Conservation (phyloP, 345 rosid species). For the Linum lewisii region DNA sequence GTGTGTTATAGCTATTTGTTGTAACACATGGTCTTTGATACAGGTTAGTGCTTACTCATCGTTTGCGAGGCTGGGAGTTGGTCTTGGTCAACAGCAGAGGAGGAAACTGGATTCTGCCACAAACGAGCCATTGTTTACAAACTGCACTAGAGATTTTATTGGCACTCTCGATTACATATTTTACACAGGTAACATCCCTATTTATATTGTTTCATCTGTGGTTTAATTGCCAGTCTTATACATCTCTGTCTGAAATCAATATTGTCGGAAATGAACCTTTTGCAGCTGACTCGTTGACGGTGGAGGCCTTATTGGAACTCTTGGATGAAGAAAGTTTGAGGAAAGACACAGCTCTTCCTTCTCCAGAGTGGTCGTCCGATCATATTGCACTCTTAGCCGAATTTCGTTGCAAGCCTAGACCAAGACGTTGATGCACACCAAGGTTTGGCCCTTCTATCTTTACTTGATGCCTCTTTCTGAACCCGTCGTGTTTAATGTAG, state of each 20-base stretch:
- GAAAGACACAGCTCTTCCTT: constrained; percentile 98
- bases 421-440: constrained; percentile 58
- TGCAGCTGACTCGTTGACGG: constrained; percentile 86
- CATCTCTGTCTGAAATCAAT: not conserved
- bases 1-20: too few species aligned
- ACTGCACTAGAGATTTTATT: constrained; percentile 87
- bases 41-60: constrained; percentile 99
- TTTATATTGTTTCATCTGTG: not conserved
- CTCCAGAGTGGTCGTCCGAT: constrained; percentile 99
- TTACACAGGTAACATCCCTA: constrained; percentile 56
- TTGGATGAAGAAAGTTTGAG: constrained; percentile 96
- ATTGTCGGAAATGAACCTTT: constrained; percentile 9
- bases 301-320: constrained; percentile 93
- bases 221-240: not conserved
- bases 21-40: constrained; percentile 10
- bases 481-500: too few species aligned
- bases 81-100: constrained; percentile 56
- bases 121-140: constrained; percentile 91
- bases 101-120: constrained; percentile 79
- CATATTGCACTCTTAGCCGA: constrained; percentile 93
- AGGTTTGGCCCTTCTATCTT: constrained; percentile 14
- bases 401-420: constrained; percentile 86
- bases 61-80: constrained; percentile 60
- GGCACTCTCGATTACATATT: constrained; percentile 95
- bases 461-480: not conserved